Evolutionary conservation across 768 basidiomycete genomes (phyloP).

Genomic region (Pisolithus albus): DNA sequence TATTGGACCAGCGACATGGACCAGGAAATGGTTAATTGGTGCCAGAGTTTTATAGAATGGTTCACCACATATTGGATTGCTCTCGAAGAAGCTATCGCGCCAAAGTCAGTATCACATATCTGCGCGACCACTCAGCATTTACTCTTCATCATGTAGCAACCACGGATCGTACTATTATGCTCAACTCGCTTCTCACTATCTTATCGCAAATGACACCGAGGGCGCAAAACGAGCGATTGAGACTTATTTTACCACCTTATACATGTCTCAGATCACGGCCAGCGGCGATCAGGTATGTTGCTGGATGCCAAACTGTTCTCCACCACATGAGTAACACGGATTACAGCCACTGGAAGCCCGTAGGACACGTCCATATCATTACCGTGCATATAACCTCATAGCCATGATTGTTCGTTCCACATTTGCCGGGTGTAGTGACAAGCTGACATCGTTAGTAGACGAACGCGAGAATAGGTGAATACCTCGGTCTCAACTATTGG

Average conservation of each 20-base stretch:
- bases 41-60: conserved; percentile 48
- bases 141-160: conserved; percentile 37
- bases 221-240: conserved; percentile 43
- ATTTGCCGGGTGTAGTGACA: background rate
- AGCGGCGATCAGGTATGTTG: conserved; percentile 49
- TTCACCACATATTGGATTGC: conserved; percentile 43
- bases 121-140: background rate
- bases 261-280: conserved; percentile 45
- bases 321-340: background rate
- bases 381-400: conserved; percentile 59
- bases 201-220: conserved; percentile 43
- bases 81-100: conserved; percentile 37
- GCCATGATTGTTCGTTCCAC: conserved; percentile 51
- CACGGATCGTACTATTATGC: conserved; percentile 61
- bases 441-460: conserved; percentile 31
- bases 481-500: conserved; percentile 43
- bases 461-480: conserved; percentile 47
- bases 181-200: conserved; percentile 51
- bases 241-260: conserved; percentile 46
- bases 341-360: conserved; percentile 51
- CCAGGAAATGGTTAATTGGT: conserved; percentile 43
- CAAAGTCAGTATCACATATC: conserved; percentile 40
- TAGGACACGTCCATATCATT: conserved; percentile 60
- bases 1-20: conserved; percentile 53
- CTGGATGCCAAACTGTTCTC: background rate